Evolutionary conservation across 345 rosid species (phyloP).

Genomic region (Gossypium mustelinum): DNA sequence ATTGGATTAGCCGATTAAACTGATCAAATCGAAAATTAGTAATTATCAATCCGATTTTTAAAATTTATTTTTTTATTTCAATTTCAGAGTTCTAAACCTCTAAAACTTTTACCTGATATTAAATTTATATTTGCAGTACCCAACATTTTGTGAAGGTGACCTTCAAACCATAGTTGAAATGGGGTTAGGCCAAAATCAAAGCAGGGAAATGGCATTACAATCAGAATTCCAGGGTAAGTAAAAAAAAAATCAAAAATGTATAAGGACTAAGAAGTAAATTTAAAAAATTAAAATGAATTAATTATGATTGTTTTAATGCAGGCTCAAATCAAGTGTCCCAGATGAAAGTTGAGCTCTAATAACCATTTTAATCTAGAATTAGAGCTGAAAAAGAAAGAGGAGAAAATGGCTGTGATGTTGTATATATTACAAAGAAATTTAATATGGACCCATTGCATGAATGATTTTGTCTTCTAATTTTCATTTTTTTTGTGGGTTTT

Average conservation of each 20-base stretch:
- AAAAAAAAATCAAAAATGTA: neutral
- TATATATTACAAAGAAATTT: too few relatives aligned
- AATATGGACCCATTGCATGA: too few relatives aligned
- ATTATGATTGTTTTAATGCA: constrained; percentile 30
- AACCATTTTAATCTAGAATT: constrained; percentile 7
- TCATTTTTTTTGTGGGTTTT: too few relatives aligned
- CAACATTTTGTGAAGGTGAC: constrained; percentile 61
- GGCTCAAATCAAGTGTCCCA: constrained; percentile 44
- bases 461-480: too few relatives aligned
- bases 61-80: too few relatives aligned
- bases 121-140: constrained; percentile 32
- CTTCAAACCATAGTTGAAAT: constrained; percentile 70
- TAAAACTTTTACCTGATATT: neutral
- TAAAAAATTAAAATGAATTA: neutral
- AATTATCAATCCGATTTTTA: too few relatives aligned
- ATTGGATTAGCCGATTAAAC: too few relatives aligned
- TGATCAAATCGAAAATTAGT: too few relatives aligned
- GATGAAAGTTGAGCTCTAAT: constrained; percentile 58
- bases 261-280: neutral
- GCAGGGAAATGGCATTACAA: constrained; percentile 27
- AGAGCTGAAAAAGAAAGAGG: neutral
- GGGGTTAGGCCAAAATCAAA: constrained; percentile 56
- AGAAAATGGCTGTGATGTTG: neutral
- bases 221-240: constrained; percentile 37
- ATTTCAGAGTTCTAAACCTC: neutral